Percentiles rank a stretch among this genome's conserved stretches.
These are phyloP conservation scores for Gossypium gossypioides DNA, from an alignment of 441 rosid species.

Conservation along the genomic window DNA sequence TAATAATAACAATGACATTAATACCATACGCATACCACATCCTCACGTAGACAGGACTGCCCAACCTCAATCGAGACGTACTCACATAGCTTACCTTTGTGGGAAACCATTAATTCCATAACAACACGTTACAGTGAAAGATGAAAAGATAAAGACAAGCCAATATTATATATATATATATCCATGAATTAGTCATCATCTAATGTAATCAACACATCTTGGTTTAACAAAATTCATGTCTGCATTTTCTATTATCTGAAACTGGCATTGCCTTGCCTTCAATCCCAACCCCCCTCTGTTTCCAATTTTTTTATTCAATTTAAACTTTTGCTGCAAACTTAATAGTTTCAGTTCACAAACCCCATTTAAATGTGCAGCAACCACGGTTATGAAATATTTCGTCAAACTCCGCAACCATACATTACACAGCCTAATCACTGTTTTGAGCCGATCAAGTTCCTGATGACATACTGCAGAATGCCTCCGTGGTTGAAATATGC, in stretches of 20 bases:
- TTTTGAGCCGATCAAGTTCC: slow-evolving; percentile 50
- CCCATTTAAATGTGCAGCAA: neutral
- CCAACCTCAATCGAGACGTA: neutral
- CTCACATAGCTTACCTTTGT: neutral
- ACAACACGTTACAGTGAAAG: neutral
- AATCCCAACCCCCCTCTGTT: neutral
- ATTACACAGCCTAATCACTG: slow-evolving; percentile 20
- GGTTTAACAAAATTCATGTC: neutral
- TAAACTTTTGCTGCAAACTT: neutral
- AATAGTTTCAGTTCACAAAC: neutral
- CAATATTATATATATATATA: neutral
- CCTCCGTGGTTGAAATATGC: slow-evolving; percentile 86
- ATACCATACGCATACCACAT: neutral
- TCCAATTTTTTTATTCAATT: slow-evolving; percentile 22
- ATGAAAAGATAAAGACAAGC: neutral
- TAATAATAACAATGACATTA: no score
- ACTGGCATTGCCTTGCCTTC: neutral
- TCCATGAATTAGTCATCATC: neutral
- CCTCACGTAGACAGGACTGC: neutral
- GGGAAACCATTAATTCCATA: neutral
- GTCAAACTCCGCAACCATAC: neutral
- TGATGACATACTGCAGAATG: slow-evolving; percentile 71
- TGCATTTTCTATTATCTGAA: neutral
- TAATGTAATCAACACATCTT: neutral
- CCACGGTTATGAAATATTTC: neutral